A percentile compares a stretch with the other conserved stretches of the same genome.
Evolutionary conservation across 1,284 basidiomycete species (phyloP).

Genomic region (Cryptococcus sp.): DNA sequence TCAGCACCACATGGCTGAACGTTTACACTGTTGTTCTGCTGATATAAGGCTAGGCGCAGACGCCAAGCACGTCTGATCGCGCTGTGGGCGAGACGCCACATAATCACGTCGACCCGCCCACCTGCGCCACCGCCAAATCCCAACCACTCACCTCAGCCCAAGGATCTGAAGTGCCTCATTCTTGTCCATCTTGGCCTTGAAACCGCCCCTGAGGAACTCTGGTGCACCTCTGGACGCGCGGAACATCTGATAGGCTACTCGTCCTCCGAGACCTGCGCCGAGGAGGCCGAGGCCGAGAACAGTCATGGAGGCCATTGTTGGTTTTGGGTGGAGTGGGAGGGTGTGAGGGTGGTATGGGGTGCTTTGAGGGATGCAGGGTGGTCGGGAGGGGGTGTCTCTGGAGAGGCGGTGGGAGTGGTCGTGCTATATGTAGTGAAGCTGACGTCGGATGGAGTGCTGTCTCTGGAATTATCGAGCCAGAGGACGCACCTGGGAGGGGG

Average conservation of each 20-base stretch:
- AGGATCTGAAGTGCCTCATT: constrained; percentile 88
- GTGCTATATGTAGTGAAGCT: background rate
- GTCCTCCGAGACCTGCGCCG: constrained; percentile 72
- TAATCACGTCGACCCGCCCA: background rate
- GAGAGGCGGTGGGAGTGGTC: background rate
- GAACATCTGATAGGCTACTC: constrained; percentile 57
- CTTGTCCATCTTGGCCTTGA: constrained; percentile 93
- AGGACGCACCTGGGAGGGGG: background rate
- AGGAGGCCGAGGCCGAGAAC: constrained; percentile 74
- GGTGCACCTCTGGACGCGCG: constrained; percentile 62
- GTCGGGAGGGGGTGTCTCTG: background rate
- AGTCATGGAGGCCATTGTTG: constrained; percentile 59
- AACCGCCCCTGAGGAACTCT: constrained; percentile 83
- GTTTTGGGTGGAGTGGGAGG: background rate
- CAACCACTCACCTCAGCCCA: constrained; percentile 75
- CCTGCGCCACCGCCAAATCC: background rate
- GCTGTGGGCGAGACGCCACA: too few species aligned
- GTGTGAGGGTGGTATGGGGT: background rate
- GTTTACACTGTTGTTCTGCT: background rate
- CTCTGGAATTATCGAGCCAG: background rate
- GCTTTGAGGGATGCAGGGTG: background rate
- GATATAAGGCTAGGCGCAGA: background rate
- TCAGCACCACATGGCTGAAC: constrained; percentile 4
- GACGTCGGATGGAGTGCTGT: background rate
- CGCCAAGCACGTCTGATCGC: too few species aligned